Percentiles rank a stretch among this genome's conserved stretches.
Evolutionary conservation across 371 early-diverging fungal genomes (phyloP).

Genomic region (Nematocida sp.): DNA sequence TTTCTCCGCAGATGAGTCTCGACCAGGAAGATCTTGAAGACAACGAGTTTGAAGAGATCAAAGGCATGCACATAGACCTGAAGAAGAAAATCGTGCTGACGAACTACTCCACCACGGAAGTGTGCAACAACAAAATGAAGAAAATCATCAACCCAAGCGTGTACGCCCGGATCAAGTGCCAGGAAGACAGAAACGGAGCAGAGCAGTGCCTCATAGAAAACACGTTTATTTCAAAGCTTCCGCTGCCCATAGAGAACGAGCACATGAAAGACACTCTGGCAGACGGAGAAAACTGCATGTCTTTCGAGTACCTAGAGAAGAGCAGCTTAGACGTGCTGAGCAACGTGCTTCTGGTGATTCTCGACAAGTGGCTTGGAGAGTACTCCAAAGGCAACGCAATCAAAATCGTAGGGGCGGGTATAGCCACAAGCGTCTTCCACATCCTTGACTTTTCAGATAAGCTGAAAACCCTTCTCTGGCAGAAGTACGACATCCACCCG

Average conservation of each 20-base stretch:
- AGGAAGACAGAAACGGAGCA: neutral
- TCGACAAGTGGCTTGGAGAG: conserved; percentile 47
- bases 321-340: neutral
- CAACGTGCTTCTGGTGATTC: conserved; percentile 8
- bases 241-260: neutral
- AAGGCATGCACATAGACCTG: conserved; percentile 33
- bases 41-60: conserved; percentile 30
- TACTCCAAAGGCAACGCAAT: conserved; percentile 47
- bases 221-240: neutral
- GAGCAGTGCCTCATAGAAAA: neutral
- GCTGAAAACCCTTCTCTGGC: conserved; percentile 44
- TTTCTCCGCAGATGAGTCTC: neutral
- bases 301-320: conserved; percentile 18
- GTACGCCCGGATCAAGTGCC: neutral
- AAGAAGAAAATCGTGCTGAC: conserved; percentile 21
- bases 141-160: neutral
- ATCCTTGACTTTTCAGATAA: conserved; percentile 9
- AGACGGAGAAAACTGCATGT: neutral
- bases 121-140: neutral
- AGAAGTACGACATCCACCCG: conserved; percentile 52
- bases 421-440: conserved; percentile 3
- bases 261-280: neutral
- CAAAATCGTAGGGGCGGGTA: conserved; percentile 52
- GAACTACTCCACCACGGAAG: neutral
- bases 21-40: neutral